A percentile compares a stretch with the other conserved stretches of the same genome.
Evolutionary conservation across 2,329 filamentous ascomycete species (phyloP).

Genomic region (Thelonectria rubi): DNA sequence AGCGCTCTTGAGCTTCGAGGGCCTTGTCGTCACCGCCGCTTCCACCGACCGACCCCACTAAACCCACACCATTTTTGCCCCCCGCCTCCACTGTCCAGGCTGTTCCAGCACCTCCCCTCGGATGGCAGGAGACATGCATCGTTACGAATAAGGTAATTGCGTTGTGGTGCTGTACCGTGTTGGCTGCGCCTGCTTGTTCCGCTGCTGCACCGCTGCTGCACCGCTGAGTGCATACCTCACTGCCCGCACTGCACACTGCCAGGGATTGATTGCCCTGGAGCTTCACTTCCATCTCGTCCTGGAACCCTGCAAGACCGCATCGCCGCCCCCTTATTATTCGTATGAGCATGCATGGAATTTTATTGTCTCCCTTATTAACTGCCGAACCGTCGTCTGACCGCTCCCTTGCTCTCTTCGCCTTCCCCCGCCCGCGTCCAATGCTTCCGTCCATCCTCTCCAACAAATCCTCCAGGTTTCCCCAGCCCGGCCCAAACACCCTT

Average conservation of each 20-base stretch:
- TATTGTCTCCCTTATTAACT: not conserved
- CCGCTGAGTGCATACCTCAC: not conserved
- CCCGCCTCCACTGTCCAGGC: slow-evolving; percentile 26
- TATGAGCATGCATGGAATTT: too few relatives aligned
- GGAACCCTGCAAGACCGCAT: too few relatives aligned
- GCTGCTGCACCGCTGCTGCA: too few relatives aligned
- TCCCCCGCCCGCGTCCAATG: not conserved
- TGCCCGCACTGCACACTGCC: not conserved
- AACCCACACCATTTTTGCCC: slow-evolving; percentile 29
- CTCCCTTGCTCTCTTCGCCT: slow-evolving; percentile 3
- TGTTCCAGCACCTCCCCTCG: slow-evolving; percentile 11
- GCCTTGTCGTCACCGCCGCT: slow-evolving; percentile 39
- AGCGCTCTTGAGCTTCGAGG: too few relatives aligned
- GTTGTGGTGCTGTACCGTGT: not conserved
- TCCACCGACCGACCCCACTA: slow-evolving; percentile 24
- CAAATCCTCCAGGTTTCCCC: slow-evolving; percentile 22
- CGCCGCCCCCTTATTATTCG: not conserved
- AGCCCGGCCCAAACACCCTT: slow-evolving; percentile 9
- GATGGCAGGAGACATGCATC: not conserved
- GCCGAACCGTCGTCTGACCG: slow-evolving; percentile 1
- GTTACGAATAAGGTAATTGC: slow-evolving; percentile 1
- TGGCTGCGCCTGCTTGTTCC: not conserved
- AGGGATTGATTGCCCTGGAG: not conserved
- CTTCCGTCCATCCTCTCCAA: not conserved
- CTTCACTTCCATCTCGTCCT: not conserved